Conservation (phyloP, 2,329 filamentous ascomycete species). For the Xylariaceae sp. region DNA sequence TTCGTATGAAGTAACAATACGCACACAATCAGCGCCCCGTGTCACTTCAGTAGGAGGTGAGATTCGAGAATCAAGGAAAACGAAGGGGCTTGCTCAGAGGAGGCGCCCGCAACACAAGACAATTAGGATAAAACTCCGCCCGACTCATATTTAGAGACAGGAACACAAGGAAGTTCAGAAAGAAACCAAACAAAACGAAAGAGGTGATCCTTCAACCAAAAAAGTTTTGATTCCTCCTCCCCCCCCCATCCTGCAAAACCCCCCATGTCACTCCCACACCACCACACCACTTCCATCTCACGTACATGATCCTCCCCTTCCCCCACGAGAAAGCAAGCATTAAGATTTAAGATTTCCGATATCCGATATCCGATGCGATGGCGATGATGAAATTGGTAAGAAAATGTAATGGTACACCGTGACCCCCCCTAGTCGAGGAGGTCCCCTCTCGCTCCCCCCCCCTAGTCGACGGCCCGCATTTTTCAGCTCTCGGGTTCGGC, state of each 20-base stretch:
- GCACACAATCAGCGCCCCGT: background rate
- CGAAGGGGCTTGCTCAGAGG: background rate
- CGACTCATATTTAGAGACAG: background rate
- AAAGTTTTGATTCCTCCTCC: constrained; percentile 1
- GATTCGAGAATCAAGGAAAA: background rate
- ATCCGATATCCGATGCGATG: background rate
- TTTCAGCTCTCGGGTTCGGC: background rate
- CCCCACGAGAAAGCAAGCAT: background rate
- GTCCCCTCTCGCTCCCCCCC: too few species aligned
- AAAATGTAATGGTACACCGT: background rate
- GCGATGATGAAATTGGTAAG: background rate
- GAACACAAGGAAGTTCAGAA: background rate
- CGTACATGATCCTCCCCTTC: background rate
- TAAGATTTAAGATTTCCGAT: background rate
- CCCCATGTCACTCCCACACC: background rate
- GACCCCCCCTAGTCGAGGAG: background rate
- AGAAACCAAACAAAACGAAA: constrained; percentile 2
- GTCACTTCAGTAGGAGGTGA: background rate
- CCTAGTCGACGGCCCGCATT: background rate
- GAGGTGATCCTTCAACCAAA: background rate
- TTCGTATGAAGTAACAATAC: background rate
- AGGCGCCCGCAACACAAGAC: background rate
- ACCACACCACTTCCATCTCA: too few species aligned
- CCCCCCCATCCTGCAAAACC: background rate
- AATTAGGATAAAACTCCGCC: background rate